Evolutionary conservation across 805 yeast species (phyloP).

Genomic region (Saccharomyces mikatae): DNA sequence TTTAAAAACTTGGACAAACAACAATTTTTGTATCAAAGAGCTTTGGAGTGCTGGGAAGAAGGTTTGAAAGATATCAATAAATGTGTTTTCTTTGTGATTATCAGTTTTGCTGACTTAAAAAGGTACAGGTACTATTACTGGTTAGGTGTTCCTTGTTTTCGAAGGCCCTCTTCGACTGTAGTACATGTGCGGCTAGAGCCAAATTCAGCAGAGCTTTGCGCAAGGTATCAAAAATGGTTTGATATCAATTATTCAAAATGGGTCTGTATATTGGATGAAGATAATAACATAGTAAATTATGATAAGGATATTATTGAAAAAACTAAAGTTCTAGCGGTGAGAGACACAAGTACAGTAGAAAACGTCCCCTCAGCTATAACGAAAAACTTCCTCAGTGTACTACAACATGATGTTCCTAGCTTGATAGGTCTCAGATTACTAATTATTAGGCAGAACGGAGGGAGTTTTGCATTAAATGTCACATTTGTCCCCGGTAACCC

Average conservation of each 20-base stretch:
- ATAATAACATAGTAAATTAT: slow-evolving; percentile 14
- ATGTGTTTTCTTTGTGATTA: slow-evolving; percentile 35
- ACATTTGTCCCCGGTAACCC: not conserved
- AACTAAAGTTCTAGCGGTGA: slow-evolving; percentile 28
- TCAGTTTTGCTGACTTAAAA: slow-evolving; percentile 82
- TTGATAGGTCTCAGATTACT: slow-evolving; percentile 31
- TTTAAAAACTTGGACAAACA: slow-evolving; percentile 66
- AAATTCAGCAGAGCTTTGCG: not conserved
- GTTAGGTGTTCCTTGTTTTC: slow-evolving; percentile 71
- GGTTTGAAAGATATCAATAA: slow-evolving; percentile 25
- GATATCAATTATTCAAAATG: slow-evolving; percentile 15
- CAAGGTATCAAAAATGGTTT: slow-evolving; percentile 13
- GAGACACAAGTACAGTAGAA: slow-evolving; percentile 33
- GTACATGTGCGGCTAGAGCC: not conserved
- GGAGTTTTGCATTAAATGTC: slow-evolving; percentile 27
- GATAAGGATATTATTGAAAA: slow-evolving; percentile 3
- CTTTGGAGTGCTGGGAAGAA: slow-evolving; percentile 23
- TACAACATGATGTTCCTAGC: slow-evolving; percentile 31
- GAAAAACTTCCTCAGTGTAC: slow-evolving; percentile 48
- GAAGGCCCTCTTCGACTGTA: slow-evolving; percentile 10
- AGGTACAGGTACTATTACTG: slow-evolving; percentile 84
- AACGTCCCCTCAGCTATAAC: slow-evolving; percentile 44
- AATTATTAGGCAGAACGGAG: slow-evolving; percentile 32
- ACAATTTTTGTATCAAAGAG: slow-evolving; percentile 40
- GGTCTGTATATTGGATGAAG: slow-evolving; percentile 23